Base-by-base conservation (phyloP, 192 early-diverging fungal genomes). In the Diversispora eburnea region DNA sequence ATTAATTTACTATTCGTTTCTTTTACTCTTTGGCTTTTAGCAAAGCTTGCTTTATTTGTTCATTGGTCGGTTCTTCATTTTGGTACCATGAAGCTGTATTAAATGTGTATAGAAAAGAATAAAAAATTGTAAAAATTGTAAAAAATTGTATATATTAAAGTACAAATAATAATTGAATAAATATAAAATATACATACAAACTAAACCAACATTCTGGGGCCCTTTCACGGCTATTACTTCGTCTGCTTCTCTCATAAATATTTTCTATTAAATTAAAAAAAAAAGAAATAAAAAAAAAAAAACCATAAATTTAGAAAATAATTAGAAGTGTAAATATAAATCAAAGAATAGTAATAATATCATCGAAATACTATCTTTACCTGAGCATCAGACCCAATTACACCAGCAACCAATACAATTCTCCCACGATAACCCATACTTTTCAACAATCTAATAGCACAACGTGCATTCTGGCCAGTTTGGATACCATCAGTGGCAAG, bases 311-410 rank as follows among this genome's bases (percentile, higher is more conserved):
- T 20, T 5, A 39, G n/a, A 19, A 67, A 48, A 67, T 41, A 15
- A 22, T 5, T 13, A 2, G 3, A 5, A 15, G 5, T 64, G 19
- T 17, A 13, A 67, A 17, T 15, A 17, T 25, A 5, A 66, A 66
- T 59, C 57, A 59, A 59, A 33, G 25, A 33, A 33, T 33, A 33
- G 25, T 33, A 33, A 33, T 33, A 33, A 33, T 33, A 33, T 33
- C 25, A 33, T 33, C 25, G 2, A 59, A 17, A 17, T n/a, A 33
- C 1, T 43, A 10, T 20, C 12, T 33, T 8, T 67, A 67, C 65
- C 65, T 72, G 70, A 41, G 70, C 70, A 61, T 72, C 70, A 13
- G 70, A 58, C 47, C 70, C 70, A 19, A 72, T 72, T 25, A 72
- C 43, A 5, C 70, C 70, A 15, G 19, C 56, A 47, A 61, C 70